These are phyloP conservation scores for Gaeumannomyces sp. DNA, from an alignment of 2,329 filamentous ascomycete genomes.

Conservation along the genomic window DNA sequence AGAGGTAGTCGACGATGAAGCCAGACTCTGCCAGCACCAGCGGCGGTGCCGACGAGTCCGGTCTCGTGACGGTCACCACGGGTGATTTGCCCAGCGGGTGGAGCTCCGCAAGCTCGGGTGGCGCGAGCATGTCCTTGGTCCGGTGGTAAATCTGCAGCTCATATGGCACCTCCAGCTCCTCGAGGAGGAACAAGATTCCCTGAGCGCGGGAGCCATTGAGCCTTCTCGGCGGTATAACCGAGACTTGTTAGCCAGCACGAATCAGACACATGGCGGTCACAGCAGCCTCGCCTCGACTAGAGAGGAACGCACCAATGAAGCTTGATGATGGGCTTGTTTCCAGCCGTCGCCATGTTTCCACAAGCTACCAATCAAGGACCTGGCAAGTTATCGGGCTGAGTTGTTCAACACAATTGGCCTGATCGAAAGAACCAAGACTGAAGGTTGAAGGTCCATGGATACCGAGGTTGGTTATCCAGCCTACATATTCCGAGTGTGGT, in stretches of 20 bases:
- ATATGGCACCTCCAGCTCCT: conserved; percentile 75
- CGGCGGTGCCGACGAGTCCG: conserved; percentile 32
- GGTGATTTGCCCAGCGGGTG: conserved; percentile 88
- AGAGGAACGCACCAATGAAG: conserved; percentile 16
- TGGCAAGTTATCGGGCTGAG: no score
- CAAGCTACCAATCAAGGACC: no score
- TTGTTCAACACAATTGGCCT: no score
- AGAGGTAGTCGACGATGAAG: conserved; percentile 74
- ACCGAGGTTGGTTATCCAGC: no score
- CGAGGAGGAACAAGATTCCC: conserved; percentile 78
- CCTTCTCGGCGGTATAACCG: conserved; percentile 41
- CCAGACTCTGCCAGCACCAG: conserved; percentile 74
- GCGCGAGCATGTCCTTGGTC: conserved; percentile 54
- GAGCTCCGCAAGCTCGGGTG: conserved; percentile 66
- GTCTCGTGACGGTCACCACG: conserved; percentile 57
- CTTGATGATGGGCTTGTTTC: conserved; percentile 15
- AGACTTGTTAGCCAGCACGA: neutral
- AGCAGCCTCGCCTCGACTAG: neutral
- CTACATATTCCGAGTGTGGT: no score
- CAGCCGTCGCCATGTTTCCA: neutral
- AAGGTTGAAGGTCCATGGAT: no score
- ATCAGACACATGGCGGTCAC: neutral
- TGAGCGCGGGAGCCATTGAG: conserved; percentile 77
- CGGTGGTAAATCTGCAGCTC: conserved; percentile 76
- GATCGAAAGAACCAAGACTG: no score